These are phyloP conservation scores for Colletotrichum falcatum DNA, from an alignment of 2,329 filamentous ascomycete species.

Conservation along the genomic window DNA sequence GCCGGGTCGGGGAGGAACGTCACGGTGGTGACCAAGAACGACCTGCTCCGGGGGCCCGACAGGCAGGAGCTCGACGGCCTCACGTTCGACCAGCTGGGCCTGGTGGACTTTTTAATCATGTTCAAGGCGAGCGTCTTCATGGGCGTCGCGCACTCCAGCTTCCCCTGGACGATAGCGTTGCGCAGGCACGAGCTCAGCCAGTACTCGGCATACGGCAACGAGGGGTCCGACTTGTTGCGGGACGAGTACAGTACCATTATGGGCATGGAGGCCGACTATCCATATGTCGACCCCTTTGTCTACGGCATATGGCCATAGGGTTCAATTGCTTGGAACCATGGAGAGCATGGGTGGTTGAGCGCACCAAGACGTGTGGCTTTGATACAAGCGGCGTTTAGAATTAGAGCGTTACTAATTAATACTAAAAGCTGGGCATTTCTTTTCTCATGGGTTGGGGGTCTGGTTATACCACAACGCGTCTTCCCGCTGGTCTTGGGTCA, in stretches of 20 bases:
- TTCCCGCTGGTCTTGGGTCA: neutral
- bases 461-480: neutral
- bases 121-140: conserved; percentile 50
- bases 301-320: conserved; percentile 48
- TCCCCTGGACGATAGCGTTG: conserved; percentile 50
- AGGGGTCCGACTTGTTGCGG: conserved; percentile 47
- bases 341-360: too few relatives aligned
- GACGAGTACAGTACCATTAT: conserved; percentile 50
- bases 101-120: conserved; percentile 50
- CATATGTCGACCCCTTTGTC: conserved; percentile 48
- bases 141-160: conserved; percentile 50
- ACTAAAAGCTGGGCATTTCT: neutral
- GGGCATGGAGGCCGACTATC: conserved; percentile 49
- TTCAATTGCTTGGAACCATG: neutral
- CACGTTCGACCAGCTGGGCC: conserved; percentile 50
- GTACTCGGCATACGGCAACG: conserved; percentile 45
- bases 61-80: conserved; percentile 43
- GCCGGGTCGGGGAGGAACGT: conserved; percentile 37
- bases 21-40: conserved; percentile 49
- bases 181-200: conserved; percentile 50
- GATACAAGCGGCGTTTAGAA: too few relatives aligned
- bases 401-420: neutral
- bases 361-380: neutral
- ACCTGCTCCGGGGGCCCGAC: conserved; percentile 45
- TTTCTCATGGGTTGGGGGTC: neutral